Base-by-base conservation (phyloP, 106 monocot species). In the Dendrobium nobile region DNA sequence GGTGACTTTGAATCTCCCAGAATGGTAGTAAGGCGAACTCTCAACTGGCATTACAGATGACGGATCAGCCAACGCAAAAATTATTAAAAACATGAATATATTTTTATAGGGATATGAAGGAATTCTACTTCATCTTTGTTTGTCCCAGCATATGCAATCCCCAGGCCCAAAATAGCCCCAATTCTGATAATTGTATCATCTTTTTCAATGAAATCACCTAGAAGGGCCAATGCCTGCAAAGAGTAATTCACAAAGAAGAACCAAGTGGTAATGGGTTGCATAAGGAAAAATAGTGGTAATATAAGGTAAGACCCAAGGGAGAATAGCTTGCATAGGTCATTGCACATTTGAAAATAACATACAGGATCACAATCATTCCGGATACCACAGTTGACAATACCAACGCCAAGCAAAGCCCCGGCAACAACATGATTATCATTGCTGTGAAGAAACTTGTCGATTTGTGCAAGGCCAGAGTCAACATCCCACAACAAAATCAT, bases 401-500 rank as follows among this genome's bases (percentile, higher is more conserved):
- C 98, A 82, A 99, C 93, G 83, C 95, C 98, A 80, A 99, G 79
- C 42, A 99, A 72, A 83, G 98, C 98, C 61, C 98, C 98, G 41
- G 98, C 95, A 79, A 88, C 88, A 55, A 95, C 90, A 93, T 99
- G 92, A 59, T 86, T 95, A 81, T 99, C 98, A 75, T 79, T 90
- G 72, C 95, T 99, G 82, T 95, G 95, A 77, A 99, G 65, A 84
- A 88, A 99, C 65, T 95, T 99, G 78, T 99, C 95, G 54, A 99
- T 91, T 90, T 99, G 95, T 17, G 95, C 68, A 47, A 99, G 86
- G 17, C 98, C 98, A 70, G 89, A 91, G 80, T 98, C 95, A 68
- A 95, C 89, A 83, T 98, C 95, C 98, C 98, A 98, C 56, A 98
- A 88, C 22, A 95, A 84, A 86, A 99, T 95, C 95, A 95, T 99